These are phyloP conservation scores for Chaetomiaceae sp. DNA, from an alignment of 2,329 filamentous ascomycete genomes.

Conservation along the genomic window DNA sequence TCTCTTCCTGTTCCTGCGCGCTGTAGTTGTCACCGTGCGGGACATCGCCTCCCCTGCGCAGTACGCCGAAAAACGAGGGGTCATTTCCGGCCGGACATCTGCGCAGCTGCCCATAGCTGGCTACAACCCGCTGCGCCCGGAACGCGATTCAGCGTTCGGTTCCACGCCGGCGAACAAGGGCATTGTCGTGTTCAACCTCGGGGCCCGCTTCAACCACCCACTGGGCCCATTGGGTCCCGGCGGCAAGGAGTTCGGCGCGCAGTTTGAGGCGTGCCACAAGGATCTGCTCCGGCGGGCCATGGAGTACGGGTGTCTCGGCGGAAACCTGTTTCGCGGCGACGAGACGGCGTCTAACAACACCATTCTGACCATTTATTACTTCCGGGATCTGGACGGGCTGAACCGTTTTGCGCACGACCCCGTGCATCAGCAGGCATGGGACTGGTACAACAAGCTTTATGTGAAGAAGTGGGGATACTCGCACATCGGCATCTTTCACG, in stretches of 20 bases:
- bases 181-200: slow-evolving; percentile 43
- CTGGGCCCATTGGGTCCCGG: slow-evolving; percentile 45
- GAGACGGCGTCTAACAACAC: slow-evolving; percentile 38
- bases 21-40: slow-evolving; percentile 29
- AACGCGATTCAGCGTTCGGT: slow-evolving; percentile 22
- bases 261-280: slow-evolving; percentile 35
- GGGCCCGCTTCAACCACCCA: slow-evolving; percentile 43
- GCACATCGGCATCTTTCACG: slow-evolving; percentile 39
- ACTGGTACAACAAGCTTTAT: slow-evolving; percentile 38
- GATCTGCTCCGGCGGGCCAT: slow-evolving; percentile 30
- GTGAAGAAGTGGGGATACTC: neutral
- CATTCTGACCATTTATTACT: slow-evolving; percentile 44
- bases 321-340: slow-evolving; percentile 36
- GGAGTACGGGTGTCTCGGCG: slow-evolving; percentile 44
- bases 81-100: slow-evolving; percentile 33
- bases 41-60: slow-evolving; percentile 18
- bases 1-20: slow-evolving; percentile 29
- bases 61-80: slow-evolving; percentile 25
- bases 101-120: slow-evolving; percentile 30
- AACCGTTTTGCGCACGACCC: slow-evolving; percentile 48
- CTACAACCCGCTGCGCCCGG: slow-evolving; percentile 4
- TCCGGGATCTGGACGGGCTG: slow-evolving; percentile 43
- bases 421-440: slow-evolving; percentile 45
- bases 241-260: slow-evolving; percentile 34
- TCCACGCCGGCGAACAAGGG: slow-evolving; percentile 26